Base-by-base conservation (phyloP, 2,329 filamentous ascomycete genomes). In the Fusarium falciforme region DNA sequence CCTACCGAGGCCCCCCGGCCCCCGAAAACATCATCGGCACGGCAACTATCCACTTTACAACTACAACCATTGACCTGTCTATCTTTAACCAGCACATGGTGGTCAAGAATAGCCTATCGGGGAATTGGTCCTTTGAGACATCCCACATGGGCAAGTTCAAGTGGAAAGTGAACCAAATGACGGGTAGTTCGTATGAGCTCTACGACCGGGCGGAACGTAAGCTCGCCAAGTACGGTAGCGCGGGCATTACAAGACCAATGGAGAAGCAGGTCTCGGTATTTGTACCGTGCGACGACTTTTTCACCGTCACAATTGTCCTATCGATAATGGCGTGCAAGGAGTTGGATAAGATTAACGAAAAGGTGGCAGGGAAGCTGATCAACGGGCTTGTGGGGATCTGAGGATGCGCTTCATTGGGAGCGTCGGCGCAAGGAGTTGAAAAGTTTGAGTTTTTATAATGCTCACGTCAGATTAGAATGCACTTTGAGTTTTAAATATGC, bases 111-210 rank as follows among this genome's bases (percentile, higher is more conserved):
- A 76, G 64, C 4, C 35, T 76, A 44, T 71, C 67, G 1, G 75
- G 69, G 2, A 76, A 67, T 27, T 78, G 64, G 61, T 68, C 62
- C 0, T 47, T 80, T 36, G 38, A 75, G 0, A 70, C 76, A 0
- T 68, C 74, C 3, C 57, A 66, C 6, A 67, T 75, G 68, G 78
- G 79, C 0, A 74, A 63, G 9, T 76, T 80, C 25, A 78, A 79
- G 44, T 79, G 79, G 78, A 79, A 79, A 42, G 59, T 62, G 14
- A 78, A 69, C 70, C 49, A 66, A 38, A 25, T 72, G 17, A 77
- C 68, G 0, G 70, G 74, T 2, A 66, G 38, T 6, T 63, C 64
- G 0, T 73, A 74, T 1, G 68, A 75, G 58, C 44, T 80, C 17
- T 35, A 71, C 35, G 77, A 79, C 61, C 25, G 42, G 5, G 29